Conservation (phyloP, 2,329 filamentous ascomycete species). For the Allantophomopsis lycopodina region DNA sequence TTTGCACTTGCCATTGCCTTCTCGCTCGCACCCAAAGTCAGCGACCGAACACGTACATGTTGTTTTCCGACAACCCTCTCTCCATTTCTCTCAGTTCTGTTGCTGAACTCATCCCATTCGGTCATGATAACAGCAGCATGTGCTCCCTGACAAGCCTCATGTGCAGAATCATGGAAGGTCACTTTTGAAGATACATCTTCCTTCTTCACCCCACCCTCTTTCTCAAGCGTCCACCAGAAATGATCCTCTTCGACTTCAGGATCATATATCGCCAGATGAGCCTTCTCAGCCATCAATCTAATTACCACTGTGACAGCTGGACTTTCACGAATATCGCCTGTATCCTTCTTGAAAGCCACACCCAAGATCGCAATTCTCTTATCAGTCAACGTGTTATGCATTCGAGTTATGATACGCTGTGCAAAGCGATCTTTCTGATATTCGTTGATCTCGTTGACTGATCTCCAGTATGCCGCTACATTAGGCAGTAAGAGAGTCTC, state of each 20-base stretch:
- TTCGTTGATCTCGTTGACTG: conserved; percentile 65
- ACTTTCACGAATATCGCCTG: conserved; percentile 59
- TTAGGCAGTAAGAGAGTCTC: conserved; percentile 56
- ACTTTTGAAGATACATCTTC: conserved; percentile 8
- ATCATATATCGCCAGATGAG: conserved; percentile 57
- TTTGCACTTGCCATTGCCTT: conserved; percentile 7
- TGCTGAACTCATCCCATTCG: conserved; percentile 36
- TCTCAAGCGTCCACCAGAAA: conserved; percentile 24
- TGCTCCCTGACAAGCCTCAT: conserved; percentile 27
- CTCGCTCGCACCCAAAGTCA: neutral
- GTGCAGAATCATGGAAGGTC: conserved; percentile 12
- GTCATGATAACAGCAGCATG: conserved; percentile 35
- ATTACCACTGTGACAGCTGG: conserved; percentile 56
- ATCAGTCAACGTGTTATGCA: conserved; percentile 54
- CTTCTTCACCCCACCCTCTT: conserved; percentile 11
- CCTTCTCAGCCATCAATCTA: conserved; percentile 48
- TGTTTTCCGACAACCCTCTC: too few relatives aligned
- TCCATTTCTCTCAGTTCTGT: conserved; percentile 3
- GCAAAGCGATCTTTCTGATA: conserved; percentile 59
- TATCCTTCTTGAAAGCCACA: conserved; percentile 72
- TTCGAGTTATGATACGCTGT: conserved; percentile 46
- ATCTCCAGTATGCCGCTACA: conserved; percentile 63
- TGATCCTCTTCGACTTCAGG: conserved; percentile 29
- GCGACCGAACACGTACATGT: too few relatives aligned
- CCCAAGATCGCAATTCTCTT: conserved; percentile 65